These are phyloP conservation scores for Fusarium dlaminii DNA, from an alignment of 2,329 filamentous ascomycete species.

Conservation along the genomic window DNA sequence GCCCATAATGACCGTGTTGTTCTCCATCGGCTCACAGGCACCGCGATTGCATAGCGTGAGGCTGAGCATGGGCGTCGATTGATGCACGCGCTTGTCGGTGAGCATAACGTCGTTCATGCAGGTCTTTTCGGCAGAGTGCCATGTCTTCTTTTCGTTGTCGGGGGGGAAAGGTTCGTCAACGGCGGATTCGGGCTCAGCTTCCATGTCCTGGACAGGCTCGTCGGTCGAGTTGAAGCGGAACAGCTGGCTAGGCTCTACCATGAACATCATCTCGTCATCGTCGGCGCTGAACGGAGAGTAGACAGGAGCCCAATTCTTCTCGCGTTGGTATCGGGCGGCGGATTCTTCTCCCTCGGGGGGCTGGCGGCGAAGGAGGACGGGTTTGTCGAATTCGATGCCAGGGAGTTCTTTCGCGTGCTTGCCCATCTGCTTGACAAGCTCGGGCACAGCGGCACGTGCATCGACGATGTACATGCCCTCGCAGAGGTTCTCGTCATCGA, in stretches of 20 bases:
- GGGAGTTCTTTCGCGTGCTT: conserved; percentile 31
- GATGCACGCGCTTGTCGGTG: conserved; percentile 32
- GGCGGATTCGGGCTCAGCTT: conserved; percentile 23
- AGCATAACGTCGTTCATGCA: conserved; percentile 39
- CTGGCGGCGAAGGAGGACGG: conserved; percentile 26
- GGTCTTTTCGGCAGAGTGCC: conserved; percentile 28
- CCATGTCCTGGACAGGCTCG: conserved; percentile 17
- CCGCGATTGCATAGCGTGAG: conserved; percentile 35
- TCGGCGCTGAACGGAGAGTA: conserved; percentile 28
- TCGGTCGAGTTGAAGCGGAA: conserved; percentile 24
- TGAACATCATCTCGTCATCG: conserved; percentile 38
- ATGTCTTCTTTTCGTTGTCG: conserved; percentile 22
- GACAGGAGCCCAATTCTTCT: conserved; percentile 38
- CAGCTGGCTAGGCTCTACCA: conserved; percentile 34
- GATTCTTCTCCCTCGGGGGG: conserved; percentile 27
- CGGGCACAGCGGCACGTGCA: conserved; percentile 32
- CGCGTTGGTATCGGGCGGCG: conserved; percentile 29
- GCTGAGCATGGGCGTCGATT: conserved; percentile 40
- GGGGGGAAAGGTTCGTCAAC: conserved; percentile 36
- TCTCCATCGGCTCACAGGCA: conserved; percentile 21
- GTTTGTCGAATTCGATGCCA: conserved; percentile 27
- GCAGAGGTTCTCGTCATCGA: conserved; percentile 36
- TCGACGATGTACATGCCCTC: conserved; percentile 37
- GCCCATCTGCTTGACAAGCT: conserved; percentile 26
- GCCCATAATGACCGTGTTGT: conserved; percentile 35